Base-by-base conservation (phyloP, 192 early-diverging fungal species). In the Coemansia sp. region DNA sequence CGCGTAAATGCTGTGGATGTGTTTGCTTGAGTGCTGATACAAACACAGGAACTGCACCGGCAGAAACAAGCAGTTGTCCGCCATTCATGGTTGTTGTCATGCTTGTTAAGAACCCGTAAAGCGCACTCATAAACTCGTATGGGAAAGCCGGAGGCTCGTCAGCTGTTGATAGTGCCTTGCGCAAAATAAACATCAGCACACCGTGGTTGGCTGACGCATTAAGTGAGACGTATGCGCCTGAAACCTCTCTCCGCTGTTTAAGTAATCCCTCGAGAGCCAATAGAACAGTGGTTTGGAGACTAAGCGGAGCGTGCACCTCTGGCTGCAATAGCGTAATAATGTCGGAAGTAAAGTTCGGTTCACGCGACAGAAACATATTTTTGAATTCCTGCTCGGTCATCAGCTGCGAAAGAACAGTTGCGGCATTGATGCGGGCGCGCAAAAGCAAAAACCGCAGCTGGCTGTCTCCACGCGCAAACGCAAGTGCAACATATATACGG, bases 141-240 rank as follows among this genome's bases (percentile, higher is more conserved):
- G 71, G 66, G 21, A 49, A 74, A 11, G 62, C 70, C 2, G 77
- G 73, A 42, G 66, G 55, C 32, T 77, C 74, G 21, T 86, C 82
- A 22, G 88, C 41, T 39, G 79, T 71, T 6, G 83, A 61, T 37
- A 94, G 87, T 26, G 93, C 85, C 64, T 88, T 89, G 62, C 93
- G 88, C 41, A 98, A 68, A 6, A 91, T 84, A 62, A 88, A 91
- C 80, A 98, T 90, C 13, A 98, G 80, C 36, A 90, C 87, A 22
- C 97, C 97, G 65, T 98, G 95, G 66, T 95, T 97, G 5, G 94
- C 95, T 3, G 94, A 92, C 2, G 94, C 93, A 62, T 95, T 97
- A 57, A 97, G 75, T 1, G 95, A 93, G 13, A 91, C 87, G 46
- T 96, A 83, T 1, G 96, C 91, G 51, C 95, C 95, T 22, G 82